These are phyloP conservation scores for Nemophila menziesii DNA, from an alignment of 257 asterid species.

Conservation along the genomic window DNA sequence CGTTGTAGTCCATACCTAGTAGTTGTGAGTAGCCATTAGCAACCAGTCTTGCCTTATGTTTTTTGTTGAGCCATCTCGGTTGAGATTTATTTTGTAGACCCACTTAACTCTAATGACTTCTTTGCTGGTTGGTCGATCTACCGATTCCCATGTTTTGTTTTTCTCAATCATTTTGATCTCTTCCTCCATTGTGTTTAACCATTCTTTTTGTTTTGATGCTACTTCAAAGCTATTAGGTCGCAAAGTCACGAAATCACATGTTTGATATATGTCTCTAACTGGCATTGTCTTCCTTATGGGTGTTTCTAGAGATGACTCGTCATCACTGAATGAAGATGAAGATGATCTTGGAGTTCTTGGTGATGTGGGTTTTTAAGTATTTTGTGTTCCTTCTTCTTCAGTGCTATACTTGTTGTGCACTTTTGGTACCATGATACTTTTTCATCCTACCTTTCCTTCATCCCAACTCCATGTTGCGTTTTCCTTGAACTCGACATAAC, in stretches of 20 bases:
- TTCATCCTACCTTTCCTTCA: background rate
- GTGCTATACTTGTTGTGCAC: too few species aligned
- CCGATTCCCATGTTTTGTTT: background rate
- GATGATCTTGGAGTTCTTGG: too few species aligned
- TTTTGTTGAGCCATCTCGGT: background rate
- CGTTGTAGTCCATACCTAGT: background rate
- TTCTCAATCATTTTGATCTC: slow-evolving; percentile 4
- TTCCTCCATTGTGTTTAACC: slow-evolving; percentile 1
- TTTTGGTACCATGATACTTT: background rate
- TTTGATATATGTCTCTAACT: background rate
- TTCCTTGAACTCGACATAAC: background rate
- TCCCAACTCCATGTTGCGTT: background rate
- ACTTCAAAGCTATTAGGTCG: background rate
- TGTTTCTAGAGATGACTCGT: too few species aligned
- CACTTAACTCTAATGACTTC: slow-evolving; percentile 7
- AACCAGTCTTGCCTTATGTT: background rate
- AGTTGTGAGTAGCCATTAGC: background rate
- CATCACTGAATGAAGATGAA: too few species aligned
- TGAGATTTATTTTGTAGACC: slow-evolving; percentile 1
- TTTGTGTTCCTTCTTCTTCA: too few species aligned
- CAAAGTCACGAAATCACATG: background rate
- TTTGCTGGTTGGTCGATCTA: background rate
- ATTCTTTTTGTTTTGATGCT: background rate
- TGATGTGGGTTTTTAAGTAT: too few species aligned
- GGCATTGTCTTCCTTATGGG: too few species aligned